These are phyloP conservation scores for Phialemoniopsis sp. DNA, from an alignment of 2,329 filamentous ascomycete species.

Conservation along the genomic window DNA sequence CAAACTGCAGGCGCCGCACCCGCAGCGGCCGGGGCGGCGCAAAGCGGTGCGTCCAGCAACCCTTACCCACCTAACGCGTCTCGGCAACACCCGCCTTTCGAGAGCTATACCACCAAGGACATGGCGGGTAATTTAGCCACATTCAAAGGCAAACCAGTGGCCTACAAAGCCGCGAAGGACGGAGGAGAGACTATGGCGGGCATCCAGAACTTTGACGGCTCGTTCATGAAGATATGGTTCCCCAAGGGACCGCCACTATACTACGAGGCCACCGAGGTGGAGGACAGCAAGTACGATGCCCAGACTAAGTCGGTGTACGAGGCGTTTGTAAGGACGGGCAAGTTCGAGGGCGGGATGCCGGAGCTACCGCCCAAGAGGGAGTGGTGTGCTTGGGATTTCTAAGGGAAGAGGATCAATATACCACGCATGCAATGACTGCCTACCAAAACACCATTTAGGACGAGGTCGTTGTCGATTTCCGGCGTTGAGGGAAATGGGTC, in stretches of 20 bases:
- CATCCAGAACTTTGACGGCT: constrained; percentile 46
- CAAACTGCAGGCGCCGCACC: not conserved
- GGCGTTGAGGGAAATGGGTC: no score
- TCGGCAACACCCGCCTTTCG: constrained; percentile 22
- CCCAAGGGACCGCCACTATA: constrained; percentile 64
- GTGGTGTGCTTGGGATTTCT: constrained; percentile 72
- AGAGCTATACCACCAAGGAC: constrained; percentile 18
- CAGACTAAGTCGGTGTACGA: constrained; percentile 54
- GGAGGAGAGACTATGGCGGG: constrained; percentile 31
- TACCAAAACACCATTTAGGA: no score
- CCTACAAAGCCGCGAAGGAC: constrained; percentile 34
- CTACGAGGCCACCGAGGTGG: constrained; percentile 58
- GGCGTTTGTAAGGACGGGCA: constrained; percentile 59
- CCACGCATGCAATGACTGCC: no score
- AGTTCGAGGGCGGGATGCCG: constrained; percentile 72
- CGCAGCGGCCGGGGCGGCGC: constrained; percentile 1
- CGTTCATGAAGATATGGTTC: constrained; percentile 66
- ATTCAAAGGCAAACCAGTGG: constrained; percentile 24
- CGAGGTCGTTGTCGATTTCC: no score
- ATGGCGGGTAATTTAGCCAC: constrained; percentile 14
- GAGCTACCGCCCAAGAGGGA: constrained; percentile 74
- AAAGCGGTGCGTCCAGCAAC: constrained; percentile 1
- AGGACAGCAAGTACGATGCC: constrained; percentile 43
- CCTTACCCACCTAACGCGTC: constrained; percentile 17
- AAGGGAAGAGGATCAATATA: constrained; percentile 11